Conservation (phyloP, 441 rosid genomes). For the Gossypium gossypioides region DNA sequence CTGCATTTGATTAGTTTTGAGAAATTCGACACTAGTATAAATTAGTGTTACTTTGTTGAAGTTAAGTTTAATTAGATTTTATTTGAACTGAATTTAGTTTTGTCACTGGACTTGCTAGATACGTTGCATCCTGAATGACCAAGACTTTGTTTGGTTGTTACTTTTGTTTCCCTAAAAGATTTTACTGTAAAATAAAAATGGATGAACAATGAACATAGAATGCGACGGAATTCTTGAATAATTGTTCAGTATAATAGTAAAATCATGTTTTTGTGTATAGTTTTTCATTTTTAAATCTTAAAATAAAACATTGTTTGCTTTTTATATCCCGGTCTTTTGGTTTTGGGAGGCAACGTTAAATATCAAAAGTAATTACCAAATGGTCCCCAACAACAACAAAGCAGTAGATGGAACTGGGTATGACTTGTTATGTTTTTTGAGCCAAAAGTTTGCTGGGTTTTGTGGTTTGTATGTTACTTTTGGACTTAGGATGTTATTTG, state of each 20-base stretch:
- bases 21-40: background rate
- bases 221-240: background rate
- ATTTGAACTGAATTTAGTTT: constrained; percentile 1
- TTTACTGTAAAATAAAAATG: background rate
- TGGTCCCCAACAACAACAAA: background rate
- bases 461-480: background rate
- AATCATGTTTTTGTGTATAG: background rate
- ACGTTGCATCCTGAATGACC: background rate
- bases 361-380: background rate
- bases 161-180: background rate
- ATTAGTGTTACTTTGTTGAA: background rate
- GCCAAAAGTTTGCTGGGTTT: background rate
- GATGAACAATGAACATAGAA: background rate
- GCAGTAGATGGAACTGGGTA: background rate
- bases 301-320: background rate
- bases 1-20: background rate
- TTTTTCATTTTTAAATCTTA: background rate
- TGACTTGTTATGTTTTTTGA: background rate
- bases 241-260: background rate
- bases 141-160: background rate
- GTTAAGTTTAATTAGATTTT: constrained; percentile 5
- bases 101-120: background rate
- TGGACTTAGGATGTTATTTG: background rate
- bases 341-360: background rate
- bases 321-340: background rate